Percentiles rank a stretch among this genome's conserved stretches.
These are phyloP conservation scores for Sophora flavescens DNA, from an alignment of 306 rosid species.

Conservation along the genomic window DNA sequence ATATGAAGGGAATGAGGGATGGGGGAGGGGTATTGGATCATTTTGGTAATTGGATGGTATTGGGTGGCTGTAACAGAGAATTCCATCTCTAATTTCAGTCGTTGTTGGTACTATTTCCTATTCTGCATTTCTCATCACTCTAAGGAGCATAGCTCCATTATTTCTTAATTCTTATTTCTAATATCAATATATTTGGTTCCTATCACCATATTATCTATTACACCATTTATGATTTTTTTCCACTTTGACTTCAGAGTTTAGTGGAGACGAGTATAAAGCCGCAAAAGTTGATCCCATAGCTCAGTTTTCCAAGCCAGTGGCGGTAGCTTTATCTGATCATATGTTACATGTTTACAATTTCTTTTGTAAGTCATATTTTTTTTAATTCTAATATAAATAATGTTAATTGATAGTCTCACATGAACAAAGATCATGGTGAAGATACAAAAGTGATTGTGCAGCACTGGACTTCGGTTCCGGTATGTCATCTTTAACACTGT, in stretches of 20 bases:
- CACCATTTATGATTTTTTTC: constrained; percentile 2
- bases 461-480: constrained; percentile 88
- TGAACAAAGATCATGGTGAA: constrained; percentile 95
- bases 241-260: constrained; percentile 62
- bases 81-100: too few species aligned
- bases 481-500: constrained; percentile 46
- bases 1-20: too few species aligned
- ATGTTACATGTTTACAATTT: constrained; percentile 23
- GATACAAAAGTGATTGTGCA: constrained; percentile 91
- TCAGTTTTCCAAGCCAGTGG: constrained; percentile 94
- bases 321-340: constrained; percentile 57
- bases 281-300: constrained; percentile 89
- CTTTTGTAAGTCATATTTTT: constrained; percentile 32
- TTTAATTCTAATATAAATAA: constrained; percentile 37
- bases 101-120: too few species aligned
- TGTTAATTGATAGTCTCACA: constrained; percentile 75
- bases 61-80: too few species aligned
- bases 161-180: too few species aligned
- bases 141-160: too few species aligned
- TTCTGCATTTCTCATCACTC: too few species aligned
- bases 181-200: too few species aligned
- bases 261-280: constrained; percentile 73
- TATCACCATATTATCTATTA: neutral
- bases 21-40: too few species aligned
- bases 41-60: too few species aligned